Evolutionary conservation across 192 early-diverging fungal species (phyloP).

Genomic region (Pilobolus umbonatus): DNA sequence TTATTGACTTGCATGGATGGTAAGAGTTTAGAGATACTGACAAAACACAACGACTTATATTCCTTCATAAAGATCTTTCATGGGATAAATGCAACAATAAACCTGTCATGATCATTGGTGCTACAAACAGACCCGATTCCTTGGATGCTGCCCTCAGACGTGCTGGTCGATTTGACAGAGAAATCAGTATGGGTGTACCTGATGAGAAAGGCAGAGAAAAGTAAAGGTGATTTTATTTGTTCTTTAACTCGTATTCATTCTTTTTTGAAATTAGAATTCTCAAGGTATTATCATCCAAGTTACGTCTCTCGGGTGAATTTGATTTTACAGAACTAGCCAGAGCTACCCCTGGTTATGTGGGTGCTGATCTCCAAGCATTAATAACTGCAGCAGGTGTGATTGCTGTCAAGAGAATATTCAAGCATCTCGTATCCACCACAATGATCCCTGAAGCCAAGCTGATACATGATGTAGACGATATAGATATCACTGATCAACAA

Average conservation of each 20-base stretch:
- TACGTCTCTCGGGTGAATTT: conserved; percentile 78
- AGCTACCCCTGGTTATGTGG: conserved; percentile 95
- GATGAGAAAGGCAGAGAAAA: conserved; percentile 82
- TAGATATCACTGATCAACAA: conserved; percentile 9
- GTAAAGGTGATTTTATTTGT: conserved; percentile 46
- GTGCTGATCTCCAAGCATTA: conserved; percentile 92
- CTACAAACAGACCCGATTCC: conserved; percentile 86
- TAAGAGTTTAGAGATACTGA: conserved; percentile 29
- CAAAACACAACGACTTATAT: background rate
- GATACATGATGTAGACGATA: conserved; percentile 39
- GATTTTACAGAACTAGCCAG: conserved; percentile 80
- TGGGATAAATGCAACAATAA: conserved; percentile 84
- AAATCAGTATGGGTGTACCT: conserved; percentile 85
- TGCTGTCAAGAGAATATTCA: conserved; percentile 80
- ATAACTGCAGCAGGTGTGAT: conserved; percentile 86
- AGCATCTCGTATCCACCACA: conserved; percentile 37
- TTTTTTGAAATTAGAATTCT: conserved; percentile 54
- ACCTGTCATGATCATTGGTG: conserved; percentile 88
- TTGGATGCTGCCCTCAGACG: conserved; percentile 77
- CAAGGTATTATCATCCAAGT: conserved; percentile 67
- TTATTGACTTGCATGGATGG: conserved; percentile 98
- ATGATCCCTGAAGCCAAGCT: conserved; percentile 11
- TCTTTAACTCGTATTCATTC: background rate
- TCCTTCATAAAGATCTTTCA: conserved; percentile 66
- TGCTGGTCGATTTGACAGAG: conserved; percentile 84